Conservation (phyloP, 192 early-diverging fungal genomes). For the Coemansia sp. region DNA sequence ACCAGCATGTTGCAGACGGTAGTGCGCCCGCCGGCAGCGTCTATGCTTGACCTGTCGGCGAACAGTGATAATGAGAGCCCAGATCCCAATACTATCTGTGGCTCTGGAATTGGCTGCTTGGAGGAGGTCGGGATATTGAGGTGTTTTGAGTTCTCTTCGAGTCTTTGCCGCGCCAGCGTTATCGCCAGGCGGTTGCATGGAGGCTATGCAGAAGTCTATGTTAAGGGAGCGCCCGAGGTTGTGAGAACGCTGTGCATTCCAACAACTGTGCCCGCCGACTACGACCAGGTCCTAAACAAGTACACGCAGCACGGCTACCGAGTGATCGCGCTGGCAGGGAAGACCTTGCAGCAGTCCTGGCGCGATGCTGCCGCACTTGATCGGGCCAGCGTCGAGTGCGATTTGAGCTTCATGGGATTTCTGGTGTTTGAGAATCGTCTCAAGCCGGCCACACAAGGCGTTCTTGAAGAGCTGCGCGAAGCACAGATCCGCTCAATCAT, state of each 20-base stretch:
- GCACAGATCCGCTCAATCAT: conserved; percentile 92
- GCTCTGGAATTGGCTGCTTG: conserved; percentile 5
- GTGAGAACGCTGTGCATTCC: conserved; percentile 81
- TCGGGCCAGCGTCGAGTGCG: conserved; percentile 78
- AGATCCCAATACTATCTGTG: background rate
- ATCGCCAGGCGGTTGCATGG: conserved; percentile 65
- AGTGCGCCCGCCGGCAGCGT: background rate
- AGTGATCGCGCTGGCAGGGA: conserved; percentile 90
- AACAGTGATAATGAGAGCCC: background rate
- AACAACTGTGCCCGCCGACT: conserved; percentile 81
- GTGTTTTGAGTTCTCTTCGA: conserved; percentile 90
- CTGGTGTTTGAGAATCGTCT: conserved; percentile 98
- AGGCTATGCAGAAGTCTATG: conserved; percentile 61
- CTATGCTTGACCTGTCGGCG: background rate
- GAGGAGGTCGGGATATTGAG: conserved; percentile 63
- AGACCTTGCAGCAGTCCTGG: conserved; percentile 60
- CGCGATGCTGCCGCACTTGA: conserved; percentile 53
- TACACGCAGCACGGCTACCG: conserved; percentile 95
- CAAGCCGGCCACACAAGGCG: conserved; percentile 77
- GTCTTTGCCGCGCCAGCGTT: conserved; percentile 89
- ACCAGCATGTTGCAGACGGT: conserved; percentile 35
- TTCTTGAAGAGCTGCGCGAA: conserved; percentile 74
- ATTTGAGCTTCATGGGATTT: conserved; percentile 88
- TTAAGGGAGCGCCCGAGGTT: conserved; percentile 97
- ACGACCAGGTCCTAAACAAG: conserved; percentile 67